Base-by-base conservation (phyloP, 2,329 filamentous ascomycete genomes). In the Verticillium nubilum region DNA sequence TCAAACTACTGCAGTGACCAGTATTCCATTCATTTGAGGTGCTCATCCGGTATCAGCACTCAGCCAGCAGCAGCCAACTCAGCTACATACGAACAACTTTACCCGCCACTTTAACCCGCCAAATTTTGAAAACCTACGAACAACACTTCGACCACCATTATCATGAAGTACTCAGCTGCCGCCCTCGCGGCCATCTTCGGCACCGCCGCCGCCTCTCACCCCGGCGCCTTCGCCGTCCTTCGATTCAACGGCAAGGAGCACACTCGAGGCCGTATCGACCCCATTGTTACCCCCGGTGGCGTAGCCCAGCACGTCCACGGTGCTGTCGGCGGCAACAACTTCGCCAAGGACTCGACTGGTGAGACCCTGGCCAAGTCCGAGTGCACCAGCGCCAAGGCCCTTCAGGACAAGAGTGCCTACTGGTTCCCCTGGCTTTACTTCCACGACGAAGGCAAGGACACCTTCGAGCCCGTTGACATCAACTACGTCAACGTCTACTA, bases 401-500 rank as follows among this genome's bases (percentile, higher is more conserved):
- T 81, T 66, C 84, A 83, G 58, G 89, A 92, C 74, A 79, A 85
- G 69, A 89, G 84, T 66, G 88, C 88, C 73, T 93, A 94, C 78
- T 93, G 90, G 90, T 86, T 87, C 59, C 89, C 90, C 1, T 78
- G 79, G 28, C 75, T 93, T 2, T 92, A 87, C 74, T 92, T 88
- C 73, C 76, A 80, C 65, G 82, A 89, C 64, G 80, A 85, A 67
- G 75, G 81, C 65, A 84, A 86, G 64, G 83, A 83, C 55, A 81
- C 80, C 57, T 85, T 91, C 65, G 83, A 87, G 71, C 79, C 81
- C 35, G 89, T 92, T 19, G 79, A 86, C 52, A 75, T 90, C 62
- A 86, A 88, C 67, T 91, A 91, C 70, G 86, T 88, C 83, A 87
- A 87, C 68, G 83, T 84, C 62, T 95, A 95, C 78, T 93, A 94